Evolutionary conservation across 768 basidiomycete genomes (phyloP).

Genomic region (Tylopilus balloui): DNA sequence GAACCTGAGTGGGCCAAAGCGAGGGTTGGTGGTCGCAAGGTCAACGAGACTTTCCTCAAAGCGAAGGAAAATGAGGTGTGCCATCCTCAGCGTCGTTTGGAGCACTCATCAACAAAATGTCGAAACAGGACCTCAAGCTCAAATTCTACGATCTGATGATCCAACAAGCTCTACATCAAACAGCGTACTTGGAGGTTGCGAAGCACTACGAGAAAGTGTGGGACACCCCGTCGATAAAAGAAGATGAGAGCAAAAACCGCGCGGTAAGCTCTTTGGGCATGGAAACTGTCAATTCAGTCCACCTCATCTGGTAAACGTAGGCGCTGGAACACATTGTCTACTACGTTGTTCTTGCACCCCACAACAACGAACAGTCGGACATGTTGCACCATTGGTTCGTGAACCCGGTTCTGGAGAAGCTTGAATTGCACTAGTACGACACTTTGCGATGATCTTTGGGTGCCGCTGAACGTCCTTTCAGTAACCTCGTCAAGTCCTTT

Average conservation of each 20-base stretch:
- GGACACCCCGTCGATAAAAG: slow-evolving; percentile 93
- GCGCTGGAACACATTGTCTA: slow-evolving; percentile 93
- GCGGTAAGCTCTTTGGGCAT: slow-evolving; percentile 41
- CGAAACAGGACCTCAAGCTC: slow-evolving; percentile 83
- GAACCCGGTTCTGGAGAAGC: slow-evolving; percentile 74
- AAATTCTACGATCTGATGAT: slow-evolving; percentile 97
- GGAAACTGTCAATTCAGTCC: background rate
- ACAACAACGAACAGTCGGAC: slow-evolving; percentile 96
- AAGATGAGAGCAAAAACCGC: slow-evolving; percentile 69
- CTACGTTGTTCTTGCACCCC: slow-evolving; percentile 88
- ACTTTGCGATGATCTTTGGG: slow-evolving; percentile 2
- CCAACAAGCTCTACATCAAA: slow-evolving; percentile 81
- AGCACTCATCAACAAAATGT: background rate
- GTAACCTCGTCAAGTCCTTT: slow-evolving; percentile 92
- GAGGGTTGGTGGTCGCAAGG: slow-evolving; percentile 85
- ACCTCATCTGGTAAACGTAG: slow-evolving; percentile 36
- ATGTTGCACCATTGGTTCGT: slow-evolving; percentile 86
- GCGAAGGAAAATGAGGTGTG: slow-evolving; percentile 82
- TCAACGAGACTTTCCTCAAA: slow-evolving; percentile 90
- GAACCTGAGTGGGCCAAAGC: slow-evolving; percentile 93
- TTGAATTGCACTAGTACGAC: slow-evolving; percentile 81
- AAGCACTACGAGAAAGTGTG: slow-evolving; percentile 96
- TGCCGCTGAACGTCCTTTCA: slow-evolving; percentile 31
- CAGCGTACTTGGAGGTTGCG: slow-evolving; percentile 86
- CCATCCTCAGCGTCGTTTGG: background rate